Percentiles rank a stretch among this genome's conserved stretches.
These are phyloP conservation scores for Globisporangium irregulare DNA, from an alignment of 352 stramenopile species.

Conservation along the genomic window DNA sequence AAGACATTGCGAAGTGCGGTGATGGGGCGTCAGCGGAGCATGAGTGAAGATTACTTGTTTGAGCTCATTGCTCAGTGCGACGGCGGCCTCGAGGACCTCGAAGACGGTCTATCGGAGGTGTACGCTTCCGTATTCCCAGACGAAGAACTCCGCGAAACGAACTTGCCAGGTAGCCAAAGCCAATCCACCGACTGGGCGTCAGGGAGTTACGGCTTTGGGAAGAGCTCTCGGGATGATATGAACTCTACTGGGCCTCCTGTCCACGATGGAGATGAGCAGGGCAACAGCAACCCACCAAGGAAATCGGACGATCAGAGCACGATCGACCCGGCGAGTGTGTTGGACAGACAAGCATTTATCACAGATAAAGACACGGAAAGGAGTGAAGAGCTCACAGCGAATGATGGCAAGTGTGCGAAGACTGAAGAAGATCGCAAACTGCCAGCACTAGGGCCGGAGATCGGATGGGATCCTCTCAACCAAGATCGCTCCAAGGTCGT, in stretches of 20 bases:
- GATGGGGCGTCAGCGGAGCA: slow-evolving; percentile 15
- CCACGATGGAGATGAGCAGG: background rate
- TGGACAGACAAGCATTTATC: background rate
- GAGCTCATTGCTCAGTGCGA: slow-evolving; percentile 17
- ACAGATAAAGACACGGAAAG: background rate
- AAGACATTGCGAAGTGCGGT: slow-evolving; percentile 11
- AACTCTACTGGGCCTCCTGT: too few species aligned
- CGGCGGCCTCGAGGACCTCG: slow-evolving; percentile 18
- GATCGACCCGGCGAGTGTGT: too few species aligned
- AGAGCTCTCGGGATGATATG: background rate
- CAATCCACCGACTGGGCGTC: background rate
- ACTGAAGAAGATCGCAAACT: background rate
- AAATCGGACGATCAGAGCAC: background rate
- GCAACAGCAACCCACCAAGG: background rate
- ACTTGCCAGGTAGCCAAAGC: background rate
- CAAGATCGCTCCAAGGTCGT: slow-evolving; percentile 21
- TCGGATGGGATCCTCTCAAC: slow-evolving; percentile 20
- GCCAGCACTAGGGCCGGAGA: slow-evolving; percentile 3
- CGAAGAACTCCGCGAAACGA: background rate
- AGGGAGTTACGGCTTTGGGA: background rate
- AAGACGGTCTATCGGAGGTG: slow-evolving; percentile 19
- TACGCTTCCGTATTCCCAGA: slow-evolving; percentile 10
- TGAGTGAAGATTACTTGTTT: slow-evolving; percentile 18
- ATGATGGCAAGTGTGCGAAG: background rate
- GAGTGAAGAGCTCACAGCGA: background rate